These are phyloP conservation scores for Ganoderma boninense DNA, from an alignment of 1,284 basidiomycete species.

Conservation along the genomic window DNA sequence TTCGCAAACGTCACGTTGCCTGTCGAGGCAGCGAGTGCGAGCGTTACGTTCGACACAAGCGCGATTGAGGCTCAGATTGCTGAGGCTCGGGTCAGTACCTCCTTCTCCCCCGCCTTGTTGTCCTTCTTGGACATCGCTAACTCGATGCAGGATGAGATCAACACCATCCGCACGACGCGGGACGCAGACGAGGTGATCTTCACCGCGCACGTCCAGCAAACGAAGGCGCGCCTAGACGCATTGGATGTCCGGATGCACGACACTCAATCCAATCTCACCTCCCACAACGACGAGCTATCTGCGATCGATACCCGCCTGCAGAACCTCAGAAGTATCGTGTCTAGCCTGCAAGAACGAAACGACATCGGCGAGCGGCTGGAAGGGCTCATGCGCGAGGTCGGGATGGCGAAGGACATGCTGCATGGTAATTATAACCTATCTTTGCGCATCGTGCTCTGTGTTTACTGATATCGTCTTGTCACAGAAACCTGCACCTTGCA, in stretches of 20 bases:
- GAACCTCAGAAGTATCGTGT: slow-evolving; percentile 28
- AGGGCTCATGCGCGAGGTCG: slow-evolving; percentile 21
- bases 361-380: slow-evolving; percentile 22
- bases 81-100: slow-evolving; percentile 26
- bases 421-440: slow-evolving; percentile 21
- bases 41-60: not conserved
- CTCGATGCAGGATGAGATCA: slow-evolving; percentile 32
- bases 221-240: slow-evolving; percentile 35
- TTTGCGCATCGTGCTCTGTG: not conserved
- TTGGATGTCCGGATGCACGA: slow-evolving; percentile 37
- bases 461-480: not conserved
- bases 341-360: slow-evolving; percentile 23
- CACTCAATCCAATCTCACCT: slow-evolving; percentile 27
- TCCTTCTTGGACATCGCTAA: slow-evolving; percentile 1
- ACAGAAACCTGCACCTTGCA: slow-evolving; percentile 46
- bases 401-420: slow-evolving; percentile 28
- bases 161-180: slow-evolving; percentile 33
- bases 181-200: slow-evolving; percentile 37
- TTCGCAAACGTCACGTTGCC: not conserved
- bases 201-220: slow-evolving; percentile 33
- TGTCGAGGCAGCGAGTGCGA: not conserved
- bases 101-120: not conserved
- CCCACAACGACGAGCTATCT: slow-evolving; percentile 21
- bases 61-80: slow-evolving; percentile 22
- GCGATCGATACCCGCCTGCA: slow-evolving; percentile 30